These are phyloP conservation scores for Parsonsia alboflavescens DNA, from an alignment of 257 asterid genomes.

Conservation along the genomic window DNA sequence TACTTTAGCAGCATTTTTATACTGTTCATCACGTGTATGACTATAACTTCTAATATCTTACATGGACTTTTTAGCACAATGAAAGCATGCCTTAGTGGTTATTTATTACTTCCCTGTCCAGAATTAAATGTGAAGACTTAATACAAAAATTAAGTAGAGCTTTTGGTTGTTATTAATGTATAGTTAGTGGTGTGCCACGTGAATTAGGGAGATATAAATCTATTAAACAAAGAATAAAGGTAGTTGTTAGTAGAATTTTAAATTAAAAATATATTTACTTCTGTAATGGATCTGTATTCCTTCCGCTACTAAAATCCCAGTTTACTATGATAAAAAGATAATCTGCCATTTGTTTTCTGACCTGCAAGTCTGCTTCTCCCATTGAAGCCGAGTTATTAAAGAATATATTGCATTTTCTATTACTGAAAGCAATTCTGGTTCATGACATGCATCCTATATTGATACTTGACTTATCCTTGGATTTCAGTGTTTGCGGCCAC, in stretches of 20 bases:
- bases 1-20: background rate
- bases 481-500: slow-evolving; percentile 34
- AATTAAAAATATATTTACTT: too few relatives aligned
- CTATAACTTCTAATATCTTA: background rate
- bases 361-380: background rate
- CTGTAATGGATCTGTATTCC: too few relatives aligned
- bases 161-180: too few relatives aligned
- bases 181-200: too few relatives aligned
- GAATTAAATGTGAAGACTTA: too few relatives aligned
- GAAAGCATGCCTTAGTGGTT: background rate
- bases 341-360: background rate
- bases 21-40: background rate
- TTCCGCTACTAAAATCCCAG: background rate
- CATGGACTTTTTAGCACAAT: background rate
- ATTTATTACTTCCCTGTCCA: background rate
- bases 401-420: background rate
- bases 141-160: too few relatives aligned
- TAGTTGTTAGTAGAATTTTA: too few relatives aligned
- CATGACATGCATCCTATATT: background rate
- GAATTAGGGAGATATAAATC: too few relatives aligned
- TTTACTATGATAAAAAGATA: background rate
- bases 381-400: background rate
- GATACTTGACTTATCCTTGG: background rate
- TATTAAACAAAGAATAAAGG: too few relatives aligned
- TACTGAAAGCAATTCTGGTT: background rate